Conservation (phyloP, 1,139 yeast species). For the Hansenula sp. region DNA sequence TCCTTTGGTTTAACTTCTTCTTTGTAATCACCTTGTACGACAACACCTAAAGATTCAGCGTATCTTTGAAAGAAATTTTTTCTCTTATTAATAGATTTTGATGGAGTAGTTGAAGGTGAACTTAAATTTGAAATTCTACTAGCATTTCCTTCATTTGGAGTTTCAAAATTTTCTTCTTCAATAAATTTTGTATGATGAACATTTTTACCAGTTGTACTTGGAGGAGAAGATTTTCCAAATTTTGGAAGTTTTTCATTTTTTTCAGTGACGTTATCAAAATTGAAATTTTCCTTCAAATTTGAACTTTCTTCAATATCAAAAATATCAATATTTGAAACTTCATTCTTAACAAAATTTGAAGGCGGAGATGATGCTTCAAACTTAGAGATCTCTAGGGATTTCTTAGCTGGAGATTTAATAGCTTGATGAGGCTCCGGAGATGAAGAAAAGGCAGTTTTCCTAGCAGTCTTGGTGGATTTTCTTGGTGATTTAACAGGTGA, state of each 20-base stretch:
- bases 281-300: neutral
- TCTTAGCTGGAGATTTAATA: slow-evolving; percentile 18
- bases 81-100: slow-evolving; percentile 19
- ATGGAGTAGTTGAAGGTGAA: slow-evolving; percentile 16
- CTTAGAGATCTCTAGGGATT: slow-evolving; percentile 19
- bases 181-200: neutral
- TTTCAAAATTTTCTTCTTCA: slow-evolving; percentile 7
- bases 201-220: neutral
- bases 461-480: slow-evolving; percentile 10
- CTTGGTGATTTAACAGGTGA: slow-evolving; percentile 11
- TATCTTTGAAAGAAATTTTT: slow-evolving; percentile 23
- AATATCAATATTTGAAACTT: neutral
- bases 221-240: neutral
- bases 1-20: slow-evolving; percentile 22
- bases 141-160: slow-evolving; percentile 15
- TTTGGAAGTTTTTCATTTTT: neutral
- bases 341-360: neutral
- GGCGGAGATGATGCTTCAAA: slow-evolving; percentile 19
- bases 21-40: slow-evolving; percentile 2
- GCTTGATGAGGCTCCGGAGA: slow-evolving; percentile 13
- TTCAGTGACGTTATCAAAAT: slow-evolving; percentile 3
- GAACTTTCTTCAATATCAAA: neutral
- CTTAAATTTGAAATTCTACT: slow-evolving; percentile 14
- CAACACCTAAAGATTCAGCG: slow-evolving; percentile 27
- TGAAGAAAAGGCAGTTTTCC: slow-evolving; percentile 23